Conservation (phyloP, 75 land plant genomes). For the Adiantum capillusveneris region DNA sequence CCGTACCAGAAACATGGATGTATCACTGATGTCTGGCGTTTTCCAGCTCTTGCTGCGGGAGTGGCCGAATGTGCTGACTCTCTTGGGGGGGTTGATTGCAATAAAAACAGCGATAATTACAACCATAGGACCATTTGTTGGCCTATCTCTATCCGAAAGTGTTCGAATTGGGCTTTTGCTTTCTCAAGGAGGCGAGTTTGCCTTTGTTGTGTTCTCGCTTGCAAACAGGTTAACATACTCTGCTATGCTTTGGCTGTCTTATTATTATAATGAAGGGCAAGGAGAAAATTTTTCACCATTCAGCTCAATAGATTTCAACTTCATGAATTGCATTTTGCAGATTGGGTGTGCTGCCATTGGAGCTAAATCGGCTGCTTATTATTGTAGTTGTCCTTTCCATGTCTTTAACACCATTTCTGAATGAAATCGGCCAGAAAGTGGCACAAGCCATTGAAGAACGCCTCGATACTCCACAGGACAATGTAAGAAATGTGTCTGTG, state of each 20-base stretch:
- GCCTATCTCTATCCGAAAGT: conserved; percentile 78
- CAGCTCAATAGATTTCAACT: too few species aligned
- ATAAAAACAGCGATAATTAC: conserved; percentile 93
- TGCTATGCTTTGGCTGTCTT: neutral
- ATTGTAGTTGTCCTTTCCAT: conserved; percentile 96
- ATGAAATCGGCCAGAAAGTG: conserved; percentile 83
- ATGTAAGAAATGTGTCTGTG: conserved; percentile 8
- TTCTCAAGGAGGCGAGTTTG: conserved; percentile 98
- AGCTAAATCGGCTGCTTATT: conserved; percentile 86
- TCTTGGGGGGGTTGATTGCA: conserved; percentile 72
- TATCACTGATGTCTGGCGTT: neutral
- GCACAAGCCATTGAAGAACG: conserved; percentile 61
- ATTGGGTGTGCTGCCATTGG: conserved; percentile 92
- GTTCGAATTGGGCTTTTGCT: conserved; percentile 88
- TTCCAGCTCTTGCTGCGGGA: conserved; percentile 86
- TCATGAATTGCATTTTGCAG: too few species aligned
- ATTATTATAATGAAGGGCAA: too few species aligned
- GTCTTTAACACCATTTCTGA: conserved; percentile 87
- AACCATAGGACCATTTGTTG: conserved; percentile 91
- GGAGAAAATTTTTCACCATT: too few species aligned
- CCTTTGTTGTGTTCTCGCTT: conserved; percentile 91
- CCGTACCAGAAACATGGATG: neutral
- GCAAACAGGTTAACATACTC: conserved; percentile 61
- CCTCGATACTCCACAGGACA: conserved; percentile 36
- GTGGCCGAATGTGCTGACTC: conserved; percentile 97